Percentiles rank a stretch among this genome's conserved stretches.
Evolutionary conservation across 495 filamentous ascomycete species (phyloP).

Genomic region (Aspergillus biplanus): DNA sequence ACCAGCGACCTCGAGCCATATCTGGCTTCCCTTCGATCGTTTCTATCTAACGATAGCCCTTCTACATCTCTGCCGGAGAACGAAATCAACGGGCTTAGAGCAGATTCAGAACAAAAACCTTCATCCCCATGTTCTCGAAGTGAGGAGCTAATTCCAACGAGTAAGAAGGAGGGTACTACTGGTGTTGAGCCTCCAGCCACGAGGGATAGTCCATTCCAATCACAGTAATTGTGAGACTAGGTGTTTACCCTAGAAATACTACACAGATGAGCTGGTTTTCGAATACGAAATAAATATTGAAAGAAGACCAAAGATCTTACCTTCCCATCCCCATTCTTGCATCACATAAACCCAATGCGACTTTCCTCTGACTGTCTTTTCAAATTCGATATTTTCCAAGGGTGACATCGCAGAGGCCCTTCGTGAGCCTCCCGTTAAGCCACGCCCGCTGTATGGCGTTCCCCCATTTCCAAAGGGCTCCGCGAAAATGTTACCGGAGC

Average conservation of each 20-base stretch:
- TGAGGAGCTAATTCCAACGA: not conserved
- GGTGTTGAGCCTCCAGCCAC: not conserved
- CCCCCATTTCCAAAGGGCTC: slow-evolving; percentile 14
- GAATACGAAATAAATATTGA: not conserved
- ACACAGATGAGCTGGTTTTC: slow-evolving; percentile 17
- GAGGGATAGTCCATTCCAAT: slow-evolving; percentile 1
- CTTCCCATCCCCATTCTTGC: slow-evolving; percentile 81
- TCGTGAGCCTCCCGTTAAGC: slow-evolving; percentile 21
- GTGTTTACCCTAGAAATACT: slow-evolving; percentile 47
- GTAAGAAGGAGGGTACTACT: slow-evolving; percentile 1
- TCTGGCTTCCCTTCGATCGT: slow-evolving; percentile 35
- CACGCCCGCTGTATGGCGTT: slow-evolving; percentile 15
- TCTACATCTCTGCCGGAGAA: not conserved
- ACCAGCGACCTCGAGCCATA: slow-evolving; percentile 38
- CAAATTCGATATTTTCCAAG: slow-evolving; percentile 59
- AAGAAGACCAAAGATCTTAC: slow-evolving; percentile 43
- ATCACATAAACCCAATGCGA: slow-evolving; percentile 81
- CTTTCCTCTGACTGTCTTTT: slow-evolving; percentile 67
- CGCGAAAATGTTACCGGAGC: slow-evolving; percentile 20
- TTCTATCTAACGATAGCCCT: slow-evolving; percentile 24
- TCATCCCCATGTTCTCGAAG: not conserved
- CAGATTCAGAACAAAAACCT: not conserved
- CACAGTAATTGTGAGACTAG: not conserved
- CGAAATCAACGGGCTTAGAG: not conserved
- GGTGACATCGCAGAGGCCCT: slow-evolving; percentile 37